Base-by-base conservation (phyloP, 129 eudicot species). In the Escallonia herrerae region DNA sequence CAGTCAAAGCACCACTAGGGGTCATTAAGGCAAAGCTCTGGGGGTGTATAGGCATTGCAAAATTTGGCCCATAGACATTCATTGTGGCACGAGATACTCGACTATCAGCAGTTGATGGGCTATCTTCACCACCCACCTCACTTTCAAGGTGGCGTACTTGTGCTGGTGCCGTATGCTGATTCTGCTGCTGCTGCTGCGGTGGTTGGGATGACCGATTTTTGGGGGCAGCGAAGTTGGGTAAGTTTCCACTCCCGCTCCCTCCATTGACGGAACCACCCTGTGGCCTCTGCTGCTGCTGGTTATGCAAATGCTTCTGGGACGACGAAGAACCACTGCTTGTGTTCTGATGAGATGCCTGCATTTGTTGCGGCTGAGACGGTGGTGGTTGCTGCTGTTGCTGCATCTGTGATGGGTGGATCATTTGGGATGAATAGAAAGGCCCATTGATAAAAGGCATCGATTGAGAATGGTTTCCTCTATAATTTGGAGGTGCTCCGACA, bases 341-440 rank as follows among this genome's bases (percentile, higher is more conserved):
- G 67, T 81, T 88, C 74, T 85, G 98, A 46, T 83, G 87, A 60
- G 66, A 62, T 71, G 81, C 86, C 33, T 67, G 80, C 33, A 73
- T 63, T 69, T 84, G 91, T 53, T 81, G 84, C 2, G 82, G 51
- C 72, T 82, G 95, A 54, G 87, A 67, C 15, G 80, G 58, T 33
- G 78, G 82, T 41, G 66, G 66, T 69, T 75, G 87, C 39, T 78
- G 84, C 56, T 67, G 83, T 64, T 80, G 87, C 69, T 79, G 96
- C 48, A 93, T 67, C 66, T 93, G 99, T 1, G 95, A 81, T 2
- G 95, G 95, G 75, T 88, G 99, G n/a, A 93, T 72, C 90, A 89
- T 86, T 56, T 82, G 99, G 15, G 96, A 89, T 1, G 99, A 67
- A 73, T 84, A 94, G 68, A 78, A 89, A 43, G 95, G 73, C 6